phyloP scores from a whole-genome alignment of 108 stramenopile genomes.

The Cyclotella baltica region DNA sequence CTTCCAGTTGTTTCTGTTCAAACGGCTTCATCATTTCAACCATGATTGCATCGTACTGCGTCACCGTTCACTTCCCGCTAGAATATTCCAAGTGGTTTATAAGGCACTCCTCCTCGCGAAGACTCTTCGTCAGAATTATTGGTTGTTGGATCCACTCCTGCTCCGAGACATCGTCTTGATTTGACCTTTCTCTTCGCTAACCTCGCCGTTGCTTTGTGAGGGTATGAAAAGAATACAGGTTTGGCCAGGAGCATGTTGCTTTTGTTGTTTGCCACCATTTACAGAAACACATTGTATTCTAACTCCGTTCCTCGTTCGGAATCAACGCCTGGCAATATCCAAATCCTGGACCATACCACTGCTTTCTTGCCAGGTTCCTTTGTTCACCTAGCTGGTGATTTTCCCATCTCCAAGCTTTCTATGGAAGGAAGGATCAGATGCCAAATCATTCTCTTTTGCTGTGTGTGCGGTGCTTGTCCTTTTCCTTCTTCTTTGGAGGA shows the following conservation, averaged over 20 bases:
- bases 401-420: constrained; percentile 55
- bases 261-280: constrained; percentile 22
- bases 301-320: constrained; percentile 53
- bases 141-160: constrained; percentile 1
- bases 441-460: constrained; percentile 52
- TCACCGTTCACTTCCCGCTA: constrained; percentile 50
- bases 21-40: constrained; percentile 62
- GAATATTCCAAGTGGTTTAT: constrained; percentile 48
- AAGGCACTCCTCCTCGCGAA: constrained; percentile 39
- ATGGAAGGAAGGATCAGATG: constrained; percentile 45
- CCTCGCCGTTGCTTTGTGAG: constrained; percentile 17
- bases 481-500: constrained; percentile 42
- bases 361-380: constrained; percentile 56
- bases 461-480: constrained; percentile 39
- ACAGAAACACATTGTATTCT: constrained; percentile 56
- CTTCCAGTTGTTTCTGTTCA: constrained; percentile 65
- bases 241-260: constrained; percentile 5
- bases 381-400: constrained; percentile 55
- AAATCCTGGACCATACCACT: constrained; percentile 47
- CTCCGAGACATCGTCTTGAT: not conserved
- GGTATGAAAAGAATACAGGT: not conserved
- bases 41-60: constrained; percentile 58
- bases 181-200: constrained; percentile 11
- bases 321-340: constrained; percentile 37
- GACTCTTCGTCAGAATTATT: constrained; percentile 52